These are phyloP conservation scores for Pouteria campechiana DNA, from an alignment of 179 eudicot genomes.

Conservation along the genomic window DNA sequence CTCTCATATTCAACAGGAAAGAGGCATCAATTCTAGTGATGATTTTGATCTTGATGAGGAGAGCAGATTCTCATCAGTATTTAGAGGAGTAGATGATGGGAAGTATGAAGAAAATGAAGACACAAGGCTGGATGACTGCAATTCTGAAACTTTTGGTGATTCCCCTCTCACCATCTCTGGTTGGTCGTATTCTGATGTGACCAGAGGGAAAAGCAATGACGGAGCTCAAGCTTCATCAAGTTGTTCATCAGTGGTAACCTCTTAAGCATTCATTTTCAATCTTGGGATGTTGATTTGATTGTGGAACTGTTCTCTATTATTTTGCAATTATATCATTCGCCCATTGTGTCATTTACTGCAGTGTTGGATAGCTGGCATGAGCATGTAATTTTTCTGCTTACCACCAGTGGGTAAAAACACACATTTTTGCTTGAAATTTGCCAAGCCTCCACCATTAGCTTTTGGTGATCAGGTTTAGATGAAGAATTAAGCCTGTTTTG, in stretches of 20 bases:
- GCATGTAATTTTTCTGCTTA: too few species aligned
- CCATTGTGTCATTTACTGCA: too few species aligned
- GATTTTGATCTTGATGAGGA: constrained; percentile 80
- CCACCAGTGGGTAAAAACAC: too few species aligned
- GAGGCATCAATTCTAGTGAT: constrained; percentile 52
- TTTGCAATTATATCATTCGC: too few species aligned
- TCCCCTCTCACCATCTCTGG: constrained; percentile 24
- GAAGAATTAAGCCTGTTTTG: too few species aligned
- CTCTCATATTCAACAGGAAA: constrained; percentile 37
- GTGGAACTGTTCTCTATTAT: too few species aligned
- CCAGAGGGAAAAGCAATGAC: constrained; percentile 35
- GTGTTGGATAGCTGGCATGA: too few species aligned
- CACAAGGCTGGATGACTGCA: constrained; percentile 34
- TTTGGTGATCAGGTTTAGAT: too few species aligned
- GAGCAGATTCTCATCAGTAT: constrained; percentile 84
- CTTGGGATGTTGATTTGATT: not conserved
- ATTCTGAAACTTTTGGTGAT: constrained; percentile 73
- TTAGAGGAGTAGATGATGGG: constrained; percentile 67
- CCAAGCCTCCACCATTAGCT: too few species aligned
- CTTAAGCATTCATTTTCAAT: not conserved
- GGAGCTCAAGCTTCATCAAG: constrained; percentile 27
- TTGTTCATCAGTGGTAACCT: constrained; percentile 34
- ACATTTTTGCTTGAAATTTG: too few species aligned
- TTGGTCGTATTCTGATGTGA: constrained; percentile 45
- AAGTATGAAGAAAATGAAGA: constrained; percentile 75